Evolutionary conservation across 2,329 filamentous ascomycete genomes (phyloP), one percentile per base, ranked within the genome.

Genomic region (Microdochium bolleyi): DNA sequence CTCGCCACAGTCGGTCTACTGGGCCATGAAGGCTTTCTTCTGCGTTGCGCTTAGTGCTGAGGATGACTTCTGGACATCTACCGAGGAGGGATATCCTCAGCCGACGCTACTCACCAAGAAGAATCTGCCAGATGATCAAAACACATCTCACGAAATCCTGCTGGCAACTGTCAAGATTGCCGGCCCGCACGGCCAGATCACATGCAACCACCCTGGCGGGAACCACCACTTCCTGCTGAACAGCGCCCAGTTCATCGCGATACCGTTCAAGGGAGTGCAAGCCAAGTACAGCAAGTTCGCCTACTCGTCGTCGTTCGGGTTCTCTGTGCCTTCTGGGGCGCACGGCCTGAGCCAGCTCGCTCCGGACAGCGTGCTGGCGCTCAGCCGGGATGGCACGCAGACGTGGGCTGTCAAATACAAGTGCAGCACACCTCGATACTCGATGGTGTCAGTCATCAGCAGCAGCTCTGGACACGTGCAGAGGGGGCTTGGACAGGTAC

Each of bases 271-370:
- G 55, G 69, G 67, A 0, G 66, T 57, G 0, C 63, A 74, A 54
- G 71, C 74, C 1, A 76, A 76, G 51, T 76, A 76, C 54, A 64
- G 65, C 54, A 76, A 76, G 54, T 74, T 76, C 44, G 73, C 73
- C 3, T 76, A 78, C 56, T 77, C 75, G 0, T 77, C 75, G 0
- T 59, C 71, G 0, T 77, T 78, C 44, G 69, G 64, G 0, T 77
- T 77, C 51, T 70, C 66, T 8, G 72, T 75, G 0, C 73, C 73
- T 0, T 67, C 65, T 0, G 73, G 72, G 27, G 27, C 27, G 1
- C 27, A 58, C 1, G 55, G 63, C 11, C 55, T 70, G 5, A 24
- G 64, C 24, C 72, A 71, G 27, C 59, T 66, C 19, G 67, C 66
- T 0, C 67, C 66, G 0, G 67, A 70, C 27, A 70, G 56, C 16